Evolutionary conservation across 2,329 filamentous ascomycete species (phyloP).

Genomic region (Talaromyces verruculosus): DNA sequence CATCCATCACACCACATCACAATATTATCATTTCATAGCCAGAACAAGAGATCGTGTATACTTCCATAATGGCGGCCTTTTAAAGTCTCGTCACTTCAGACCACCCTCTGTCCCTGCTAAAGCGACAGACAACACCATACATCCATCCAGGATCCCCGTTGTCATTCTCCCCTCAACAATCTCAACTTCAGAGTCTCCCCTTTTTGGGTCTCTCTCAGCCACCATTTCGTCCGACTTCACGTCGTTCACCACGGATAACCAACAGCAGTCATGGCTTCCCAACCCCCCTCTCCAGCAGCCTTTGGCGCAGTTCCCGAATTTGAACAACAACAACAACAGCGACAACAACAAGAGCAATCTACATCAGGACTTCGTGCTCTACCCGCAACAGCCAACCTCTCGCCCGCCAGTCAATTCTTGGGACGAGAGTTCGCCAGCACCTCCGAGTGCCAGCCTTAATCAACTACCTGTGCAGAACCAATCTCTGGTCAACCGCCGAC

Average conservation of each 20-base stretch:
- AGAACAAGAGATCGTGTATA: constrained; percentile 1
- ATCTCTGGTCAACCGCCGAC: constrained; percentile 36
- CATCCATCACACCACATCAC: constrained; percentile 7
- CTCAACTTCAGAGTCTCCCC: constrained; percentile 45
- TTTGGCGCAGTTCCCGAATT: constrained; percentile 40
- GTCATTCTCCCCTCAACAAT: constrained; percentile 31
- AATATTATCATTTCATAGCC: background rate
- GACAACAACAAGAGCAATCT: constrained; percentile 25
- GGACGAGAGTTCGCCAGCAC: constrained; percentile 38
- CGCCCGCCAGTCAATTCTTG: constrained; percentile 35
- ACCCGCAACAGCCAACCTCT: constrained; percentile 33
- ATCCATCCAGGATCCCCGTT: constrained; percentile 35
- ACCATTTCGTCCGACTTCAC: constrained; percentile 45
- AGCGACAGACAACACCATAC: constrained; percentile 43
- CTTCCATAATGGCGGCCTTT: constrained; percentile 39
- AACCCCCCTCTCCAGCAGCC: constrained; percentile 46
- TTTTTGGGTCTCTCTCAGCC: constrained; percentile 39
- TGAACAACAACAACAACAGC: constrained; percentile 29
- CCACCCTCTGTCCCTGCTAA: constrained; percentile 37
- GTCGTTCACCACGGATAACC: constrained; percentile 53
- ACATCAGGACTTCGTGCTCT: constrained; percentile 49
- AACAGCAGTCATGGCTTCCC: constrained; percentile 50
- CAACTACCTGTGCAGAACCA: constrained; percentile 29
- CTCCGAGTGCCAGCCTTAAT: constrained; percentile 41
- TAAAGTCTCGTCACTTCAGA: constrained; percentile 33